These are phyloP conservation scores for Spinellus fusiger DNA, from an alignment of 192 early-diverging fungal genomes.

Conservation along the genomic window DNA sequence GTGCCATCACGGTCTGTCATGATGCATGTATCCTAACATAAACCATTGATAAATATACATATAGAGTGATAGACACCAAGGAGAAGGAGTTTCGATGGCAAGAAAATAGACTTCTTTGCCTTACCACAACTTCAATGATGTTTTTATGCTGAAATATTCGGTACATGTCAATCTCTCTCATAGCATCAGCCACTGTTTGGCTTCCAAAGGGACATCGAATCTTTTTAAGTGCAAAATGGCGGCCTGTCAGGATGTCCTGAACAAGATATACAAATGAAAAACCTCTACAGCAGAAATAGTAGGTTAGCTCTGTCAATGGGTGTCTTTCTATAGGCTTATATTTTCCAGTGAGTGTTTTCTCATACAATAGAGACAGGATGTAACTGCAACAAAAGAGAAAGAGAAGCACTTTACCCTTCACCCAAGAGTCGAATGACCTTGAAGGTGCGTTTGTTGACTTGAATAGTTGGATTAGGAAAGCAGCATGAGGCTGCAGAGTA, in stretches of 20 bases:
- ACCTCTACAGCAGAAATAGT: conserved; percentile 35
- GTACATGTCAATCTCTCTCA: conserved; percentile 63
- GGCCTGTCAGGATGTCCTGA: conserved; percentile 34
- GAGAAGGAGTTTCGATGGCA: neutral
- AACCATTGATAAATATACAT: neutral
- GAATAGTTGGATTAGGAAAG: conserved; percentile 37
- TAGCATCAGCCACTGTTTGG: conserved; percentile 50
- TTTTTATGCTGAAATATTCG: conserved; percentile 52
- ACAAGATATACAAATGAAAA: conserved; percentile 63
- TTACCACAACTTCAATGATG: conserved; percentile 55
- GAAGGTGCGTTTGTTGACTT: conserved; percentile 46
- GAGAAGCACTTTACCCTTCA: conserved; percentile 43
- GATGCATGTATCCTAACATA: conserved; percentile 44
- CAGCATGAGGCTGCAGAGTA: conserved; percentile 35
- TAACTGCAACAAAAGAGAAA: neutral
- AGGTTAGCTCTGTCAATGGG: neutral
- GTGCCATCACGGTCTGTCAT: conserved; percentile 41
- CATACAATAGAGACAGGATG: neutral
- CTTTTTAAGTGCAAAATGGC: conserved; percentile 57
- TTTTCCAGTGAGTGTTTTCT: neutral
- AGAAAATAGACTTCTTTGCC: neutral
- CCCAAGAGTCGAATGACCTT: conserved; percentile 52
- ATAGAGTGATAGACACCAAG: neutral
- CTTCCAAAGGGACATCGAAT: conserved; percentile 56
- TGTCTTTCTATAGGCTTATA: neutral